A percentile compares a stretch with the other conserved stretches of the same genome.
These are phyloP conservation scores for Nemania sp. DNA, from an alignment of 2,329 filamentous ascomycete genomes.

Conservation along the genomic window DNA sequence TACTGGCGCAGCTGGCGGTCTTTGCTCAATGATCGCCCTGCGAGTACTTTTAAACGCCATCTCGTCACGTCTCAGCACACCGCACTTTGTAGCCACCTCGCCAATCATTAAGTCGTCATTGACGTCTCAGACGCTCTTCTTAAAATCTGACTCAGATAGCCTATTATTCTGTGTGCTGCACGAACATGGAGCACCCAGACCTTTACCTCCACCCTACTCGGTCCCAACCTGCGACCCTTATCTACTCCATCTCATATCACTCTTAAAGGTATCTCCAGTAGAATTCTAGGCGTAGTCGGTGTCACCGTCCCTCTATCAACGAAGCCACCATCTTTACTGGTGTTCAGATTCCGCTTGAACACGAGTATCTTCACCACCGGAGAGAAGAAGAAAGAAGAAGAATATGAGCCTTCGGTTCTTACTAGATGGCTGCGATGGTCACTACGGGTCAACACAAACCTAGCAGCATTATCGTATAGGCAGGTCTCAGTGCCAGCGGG, in stretches of 20 bases:
- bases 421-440: conserved; percentile 1
- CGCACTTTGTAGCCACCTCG: conserved; percentile 22
- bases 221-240: no score
- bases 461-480: background rate
- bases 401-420: background rate
- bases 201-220: background rate
- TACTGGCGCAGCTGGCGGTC: background rate
- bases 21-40: background rate
- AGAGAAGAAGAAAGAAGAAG: background rate
- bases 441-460: background rate
- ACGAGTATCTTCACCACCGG: background rate
- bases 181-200: background rate
- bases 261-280: background rate
- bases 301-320: conserved; percentile 16
- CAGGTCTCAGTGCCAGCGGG: background rate
- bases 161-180: conserved; percentile 4
- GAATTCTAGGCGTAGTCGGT: conserved; percentile 3
- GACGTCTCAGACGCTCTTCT: conserved; percentile 11
- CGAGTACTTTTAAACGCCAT: background rate
- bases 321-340: no score
- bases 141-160: conserved; percentile 28
- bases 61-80: conserved; percentile 23
- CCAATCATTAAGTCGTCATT: conserved; percentile 15
- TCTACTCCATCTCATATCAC: background rate
- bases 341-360: background rate